phyloP scores from a whole-genome alignment of 1,284 basidiomycete genomes.

The Tremellales sp. region DNA sequence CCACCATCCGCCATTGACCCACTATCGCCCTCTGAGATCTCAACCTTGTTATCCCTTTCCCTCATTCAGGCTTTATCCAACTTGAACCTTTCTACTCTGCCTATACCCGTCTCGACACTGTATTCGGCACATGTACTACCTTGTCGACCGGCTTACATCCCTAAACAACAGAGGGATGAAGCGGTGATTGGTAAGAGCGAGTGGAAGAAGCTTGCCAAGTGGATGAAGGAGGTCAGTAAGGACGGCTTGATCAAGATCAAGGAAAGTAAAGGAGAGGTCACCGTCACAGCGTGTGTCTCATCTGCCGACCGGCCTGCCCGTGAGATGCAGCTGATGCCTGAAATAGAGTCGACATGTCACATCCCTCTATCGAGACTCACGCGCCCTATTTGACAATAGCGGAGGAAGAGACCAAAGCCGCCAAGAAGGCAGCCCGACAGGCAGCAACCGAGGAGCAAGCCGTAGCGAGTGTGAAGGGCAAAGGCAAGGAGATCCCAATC shows the following conservation, averaged over 20 bases:
- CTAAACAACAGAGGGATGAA: conserved; percentile 61
- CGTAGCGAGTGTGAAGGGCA: conserved; percentile 8
- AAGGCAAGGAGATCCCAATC: conserved; percentile 46
- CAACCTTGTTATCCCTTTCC: conserved; percentile 59
- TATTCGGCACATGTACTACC: conserved; percentile 75
- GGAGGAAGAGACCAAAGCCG: conserved; percentile 55
- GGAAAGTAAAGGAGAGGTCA: conserved; percentile 58
- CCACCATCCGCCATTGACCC: conserved; percentile 13
- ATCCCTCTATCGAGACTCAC: conserved; percentile 59
- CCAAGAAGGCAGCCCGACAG: conserved; percentile 43
- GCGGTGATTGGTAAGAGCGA: conserved; percentile 47
- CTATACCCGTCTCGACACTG: conserved; percentile 68
- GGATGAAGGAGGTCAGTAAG: conserved; percentile 71
- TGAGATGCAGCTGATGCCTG: conserved; percentile 26
- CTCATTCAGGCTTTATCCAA: conserved; percentile 61
- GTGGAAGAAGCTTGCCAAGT: conserved; percentile 72
- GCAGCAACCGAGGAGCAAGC: conserved; percentile 46
- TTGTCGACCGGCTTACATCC: conserved; percentile 62
- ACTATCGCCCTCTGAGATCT: conserved; percentile 52
- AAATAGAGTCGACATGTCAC: conserved; percentile 58
- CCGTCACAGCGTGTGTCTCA: conserved; percentile 28
- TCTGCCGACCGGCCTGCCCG: too few species aligned
- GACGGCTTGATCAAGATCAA: conserved; percentile 68
- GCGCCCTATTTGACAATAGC: conserved; percentile 58
- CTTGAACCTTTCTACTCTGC: conserved; percentile 59